Base-by-base conservation (phyloP, 345 rosid genomes). In the Melaleuca alternifolia region DNA sequence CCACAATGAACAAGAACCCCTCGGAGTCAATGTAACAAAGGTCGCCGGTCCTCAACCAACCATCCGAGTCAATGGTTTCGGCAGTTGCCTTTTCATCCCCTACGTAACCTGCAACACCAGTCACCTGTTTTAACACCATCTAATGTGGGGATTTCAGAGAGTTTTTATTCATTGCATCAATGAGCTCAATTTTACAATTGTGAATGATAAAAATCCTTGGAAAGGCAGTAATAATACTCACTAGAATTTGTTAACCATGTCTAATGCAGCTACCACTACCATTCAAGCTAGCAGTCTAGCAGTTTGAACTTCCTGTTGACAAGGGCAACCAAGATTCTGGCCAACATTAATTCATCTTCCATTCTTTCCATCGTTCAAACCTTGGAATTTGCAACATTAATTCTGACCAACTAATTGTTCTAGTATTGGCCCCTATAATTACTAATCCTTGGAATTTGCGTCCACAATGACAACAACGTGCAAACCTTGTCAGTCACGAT, bases 31-130 rank as follows among this genome's bases (percentile, higher is more conserved):
- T 89, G 84, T 95, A 95, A 89, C 99, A 94, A 50, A 96, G 92
- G 90, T 97, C 99, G n/a, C 99, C 99, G 1, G 99, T 96, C 93
- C 92, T 94, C 82, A 97, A 89, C 99, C 99, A 97, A 30, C 98
- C 99, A 13, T 96, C 95, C 83, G 90, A 82, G 86, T 94, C 94
- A 84, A 97, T 83, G 41, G 97, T 92, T 86, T 95, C 98, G 50
- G 94, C 94, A 81, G 98, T 97, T 86, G 96, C 98, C 91, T 92
- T 93, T 77, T 95, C 95, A 83, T 97, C 92, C 85, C 93, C 95
- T 33, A 92, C 93, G 88, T 97, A 97, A 90, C 96, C 99, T 96
- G 93, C 88, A 89, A 5, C 23, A 21, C 41, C 7, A 46, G 30
- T 4, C 46, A 65, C 46, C 77, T 65, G 33, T 18, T 30, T 65